These are phyloP conservation scores for Strobilomyces confusus DNA, from an alignment of 768 basidiomycete species.

Conservation along the genomic window DNA sequence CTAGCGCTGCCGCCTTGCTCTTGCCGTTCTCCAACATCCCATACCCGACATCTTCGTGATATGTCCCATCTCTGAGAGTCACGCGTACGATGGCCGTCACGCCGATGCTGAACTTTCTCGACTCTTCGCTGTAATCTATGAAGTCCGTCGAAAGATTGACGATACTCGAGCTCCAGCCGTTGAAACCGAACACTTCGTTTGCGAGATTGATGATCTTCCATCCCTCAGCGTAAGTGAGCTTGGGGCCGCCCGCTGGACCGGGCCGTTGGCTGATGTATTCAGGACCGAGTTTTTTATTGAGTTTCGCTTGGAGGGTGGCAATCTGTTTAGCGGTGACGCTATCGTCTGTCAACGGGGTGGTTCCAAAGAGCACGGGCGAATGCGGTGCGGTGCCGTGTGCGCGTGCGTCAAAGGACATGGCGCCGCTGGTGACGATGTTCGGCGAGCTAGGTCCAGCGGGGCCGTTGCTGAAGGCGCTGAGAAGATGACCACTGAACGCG, in stretches of 20 bases:
- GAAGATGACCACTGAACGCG: conserved; percentile 55
- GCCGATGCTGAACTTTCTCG: conserved; percentile 62
- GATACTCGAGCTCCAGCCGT: conserved; percentile 88
- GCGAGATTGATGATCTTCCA: conserved; percentile 98
- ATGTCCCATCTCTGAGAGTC: conserved; percentile 81
- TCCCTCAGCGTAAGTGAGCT: conserved; percentile 92
- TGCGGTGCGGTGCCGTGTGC: conserved; percentile 40
- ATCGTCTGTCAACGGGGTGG: conserved; percentile 45
- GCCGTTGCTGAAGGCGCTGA: conserved; percentile 39
- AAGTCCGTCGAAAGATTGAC: conserved; percentile 75
- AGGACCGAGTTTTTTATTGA: conserved; percentile 87
- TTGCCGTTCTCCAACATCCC: conserved; percentile 83
- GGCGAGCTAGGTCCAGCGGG: conserved; percentile 20
- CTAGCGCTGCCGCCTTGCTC: conserved; percentile 80
- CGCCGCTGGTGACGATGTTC: conserved; percentile 44
- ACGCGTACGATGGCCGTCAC: conserved; percentile 85
- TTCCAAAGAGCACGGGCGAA: background rate
- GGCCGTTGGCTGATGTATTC: conserved; percentile 89
- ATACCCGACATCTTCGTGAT: conserved; percentile 93
- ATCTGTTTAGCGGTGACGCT: conserved; percentile 53
- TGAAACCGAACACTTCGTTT: conserved; percentile 97
- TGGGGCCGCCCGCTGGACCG: conserved; percentile 82
- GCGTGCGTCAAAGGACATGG: conserved; percentile 57
- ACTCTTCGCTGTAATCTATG: conserved; percentile 69
- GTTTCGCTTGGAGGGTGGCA: conserved; percentile 70